phyloP scores from a whole-genome alignment of 2,329 filamentous ascomycete species.

The Trichothecium sympodiale region DNA sequence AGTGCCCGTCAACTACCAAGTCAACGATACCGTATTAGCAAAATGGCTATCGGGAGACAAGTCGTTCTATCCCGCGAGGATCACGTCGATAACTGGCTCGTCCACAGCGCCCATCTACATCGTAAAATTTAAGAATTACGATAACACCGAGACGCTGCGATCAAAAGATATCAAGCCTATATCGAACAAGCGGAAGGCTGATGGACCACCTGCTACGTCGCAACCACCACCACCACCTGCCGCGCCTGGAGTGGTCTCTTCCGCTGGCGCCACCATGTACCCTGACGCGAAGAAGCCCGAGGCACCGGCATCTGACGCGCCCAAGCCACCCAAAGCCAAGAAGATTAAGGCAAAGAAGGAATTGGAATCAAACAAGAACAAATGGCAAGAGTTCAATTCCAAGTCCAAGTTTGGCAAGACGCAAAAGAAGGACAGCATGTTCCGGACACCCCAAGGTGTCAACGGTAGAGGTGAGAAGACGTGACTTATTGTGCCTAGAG shows the following conservation, averaged over 20 bases:
- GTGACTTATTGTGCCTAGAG: not conserved
- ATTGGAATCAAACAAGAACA: conserved; percentile 79
- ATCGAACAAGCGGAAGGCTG: conserved; percentile 75
- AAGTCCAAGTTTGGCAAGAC: conserved; percentile 61
- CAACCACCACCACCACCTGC: conserved; percentile 18
- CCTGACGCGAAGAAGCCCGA: conserved; percentile 50
- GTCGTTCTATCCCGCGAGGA: conserved; percentile 81
- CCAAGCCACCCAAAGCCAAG: conserved; percentile 69
- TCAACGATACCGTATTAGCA: conserved; percentile 83
- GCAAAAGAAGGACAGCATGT: conserved; percentile 90
- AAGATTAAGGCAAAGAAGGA: conserved; percentile 87
- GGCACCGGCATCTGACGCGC: conserved; percentile 52
- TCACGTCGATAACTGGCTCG: conserved; percentile 88
- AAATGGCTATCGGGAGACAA: conserved; percentile 88
- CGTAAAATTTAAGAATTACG: conserved; percentile 90
- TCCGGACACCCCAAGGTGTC: conserved; percentile 78
- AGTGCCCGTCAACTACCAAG: conserved; percentile 53
- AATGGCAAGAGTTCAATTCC: conserved; percentile 86
- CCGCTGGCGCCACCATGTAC: conserved; percentile 46
- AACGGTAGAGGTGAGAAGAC: conserved; percentile 64
- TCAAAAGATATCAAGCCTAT: conserved; percentile 77
- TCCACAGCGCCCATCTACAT: conserved; percentile 85
- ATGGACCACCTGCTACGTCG: conserved; percentile 50
- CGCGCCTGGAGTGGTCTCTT: conserved; percentile 34
- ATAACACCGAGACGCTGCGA: conserved; percentile 69